A percentile compares a stretch with the other conserved stretches of the same genome.
Evolutionary conservation across 331 rosid genomes (phyloP).

Genomic region (Rosa hybrid): DNA sequence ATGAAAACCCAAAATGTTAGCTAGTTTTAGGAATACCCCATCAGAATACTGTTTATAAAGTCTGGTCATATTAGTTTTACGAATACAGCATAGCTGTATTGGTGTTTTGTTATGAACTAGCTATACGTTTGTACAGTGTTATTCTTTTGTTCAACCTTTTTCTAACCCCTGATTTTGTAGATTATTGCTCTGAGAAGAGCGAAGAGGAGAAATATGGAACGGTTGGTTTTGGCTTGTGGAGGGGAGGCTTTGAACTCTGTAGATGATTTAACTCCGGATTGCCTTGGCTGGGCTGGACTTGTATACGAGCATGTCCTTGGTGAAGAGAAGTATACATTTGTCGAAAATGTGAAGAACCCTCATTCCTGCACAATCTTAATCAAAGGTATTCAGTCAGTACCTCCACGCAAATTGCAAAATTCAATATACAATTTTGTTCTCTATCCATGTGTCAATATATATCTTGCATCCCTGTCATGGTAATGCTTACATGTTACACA

Average conservation of each 20-base stretch:
- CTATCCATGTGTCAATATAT: neutral
- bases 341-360: constrained; percentile 92
- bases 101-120: neutral
- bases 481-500: neutral
- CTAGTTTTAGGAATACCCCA: neutral
- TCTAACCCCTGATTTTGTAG: constrained; percentile 36
- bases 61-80: neutral
- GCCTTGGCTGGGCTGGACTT: constrained; percentile 99
- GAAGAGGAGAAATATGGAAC: constrained; percentile 97
- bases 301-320: constrained; percentile 97
- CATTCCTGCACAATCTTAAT: constrained; percentile 92
- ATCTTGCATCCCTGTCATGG: neutral
- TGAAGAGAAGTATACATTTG: constrained; percentile 93
- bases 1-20: neutral
- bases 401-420: neutral
- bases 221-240: constrained; percentile 96
- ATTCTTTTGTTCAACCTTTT: constrained; percentile 9
- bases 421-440: neutral
- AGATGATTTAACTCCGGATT: constrained; percentile 82
- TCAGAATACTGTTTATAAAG: neutral
- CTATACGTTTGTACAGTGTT: neutral
- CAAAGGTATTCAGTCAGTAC: constrained; percentile 57
- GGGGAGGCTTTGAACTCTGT: constrained; percentile 96
- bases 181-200: constrained; percentile 95
- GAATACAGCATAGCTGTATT: neutral